These are phyloP conservation scores for Penicillium goetzii DNA, from an alignment of 495 filamentous ascomycete genomes.

Conservation along the genomic window DNA sequence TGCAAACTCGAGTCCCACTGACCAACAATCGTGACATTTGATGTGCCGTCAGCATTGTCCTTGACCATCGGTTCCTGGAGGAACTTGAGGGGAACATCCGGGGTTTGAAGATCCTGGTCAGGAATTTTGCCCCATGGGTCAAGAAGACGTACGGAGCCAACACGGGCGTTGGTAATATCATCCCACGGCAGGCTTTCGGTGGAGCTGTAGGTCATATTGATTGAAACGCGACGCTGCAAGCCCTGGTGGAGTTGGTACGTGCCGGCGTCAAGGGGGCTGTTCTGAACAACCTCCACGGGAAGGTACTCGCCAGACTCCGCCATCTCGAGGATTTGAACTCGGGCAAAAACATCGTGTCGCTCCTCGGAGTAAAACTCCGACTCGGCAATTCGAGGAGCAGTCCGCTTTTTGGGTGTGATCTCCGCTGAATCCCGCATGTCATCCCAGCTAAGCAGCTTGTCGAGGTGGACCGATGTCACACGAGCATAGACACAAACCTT, in stretches of 20 bases:
- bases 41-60: conserved; percentile 87
- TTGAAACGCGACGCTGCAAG: conserved; percentile 82
- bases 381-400: conserved; percentile 79
- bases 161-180: conserved; percentile 71
- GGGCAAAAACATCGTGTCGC: conserved; percentile 87
- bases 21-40: conserved; percentile 78
- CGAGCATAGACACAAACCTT: conserved; percentile 93
- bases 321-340: conserved; percentile 85
- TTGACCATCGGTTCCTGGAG: conserved; percentile 73
- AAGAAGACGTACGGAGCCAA: conserved; percentile 78
- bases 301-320: conserved; percentile 88
- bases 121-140: conserved; percentile 84
- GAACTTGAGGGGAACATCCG: conserved; percentile 77
- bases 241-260: conserved; percentile 96
- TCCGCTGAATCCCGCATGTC: conserved; percentile 81
- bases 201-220: conserved; percentile 87
- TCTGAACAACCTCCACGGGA: conserved; percentile 90
- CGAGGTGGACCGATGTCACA: conserved; percentile 90
- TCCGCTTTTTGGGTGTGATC: conserved; percentile 58
- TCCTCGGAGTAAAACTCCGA: conserved; percentile 91
- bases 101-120: conserved; percentile 68
- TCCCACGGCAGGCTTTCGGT: conserved; percentile 86
- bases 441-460: conserved; percentile 98
- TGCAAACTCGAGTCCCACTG: conserved; percentile 98
- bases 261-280: conserved; percentile 76